Conservation (phyloP, 768 basidiomycete species). For the Gelatoporia subvermispora region DNA sequence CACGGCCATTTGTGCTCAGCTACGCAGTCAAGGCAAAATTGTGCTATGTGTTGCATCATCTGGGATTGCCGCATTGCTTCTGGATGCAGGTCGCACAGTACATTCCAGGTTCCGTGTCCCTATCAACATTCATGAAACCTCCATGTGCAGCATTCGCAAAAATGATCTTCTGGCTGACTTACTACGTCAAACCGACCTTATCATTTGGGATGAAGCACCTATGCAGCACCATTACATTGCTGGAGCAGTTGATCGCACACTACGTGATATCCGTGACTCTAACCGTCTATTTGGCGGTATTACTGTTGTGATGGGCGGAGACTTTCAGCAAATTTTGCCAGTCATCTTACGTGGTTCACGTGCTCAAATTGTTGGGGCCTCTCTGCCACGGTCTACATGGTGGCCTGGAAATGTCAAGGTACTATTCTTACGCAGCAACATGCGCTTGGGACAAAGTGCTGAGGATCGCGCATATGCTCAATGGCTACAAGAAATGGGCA, state of each 20-base stretch:
- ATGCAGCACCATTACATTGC: slow-evolving; percentile 32
- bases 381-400: slow-evolving; percentile 23
- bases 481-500: slow-evolving; percentile 14
- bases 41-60: slow-evolving; percentile 47
- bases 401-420: slow-evolving; percentile 1
- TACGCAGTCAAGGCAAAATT: slow-evolving; percentile 26
- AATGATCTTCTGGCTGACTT: slow-evolving; percentile 27
- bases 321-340: slow-evolving; percentile 44
- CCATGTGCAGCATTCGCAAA: slow-evolving; percentile 29
- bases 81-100: slow-evolving; percentile 39
- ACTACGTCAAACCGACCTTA: slow-evolving; percentile 24
- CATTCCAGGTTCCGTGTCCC: slow-evolving; percentile 48
- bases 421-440: not conserved
- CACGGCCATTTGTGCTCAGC: slow-evolving; percentile 27
- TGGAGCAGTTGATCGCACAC: slow-evolving; percentile 37
- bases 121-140: slow-evolving; percentile 26
- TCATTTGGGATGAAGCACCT: slow-evolving; percentile 42
- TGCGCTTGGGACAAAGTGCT: not conserved
- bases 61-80: slow-evolving; percentile 42
- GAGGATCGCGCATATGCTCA: slow-evolving; percentile 3
- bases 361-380: slow-evolving; percentile 34
- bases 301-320: slow-evolving; percentile 41
- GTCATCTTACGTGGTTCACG: slow-evolving; percentile 34
- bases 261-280: slow-evolving; percentile 27
- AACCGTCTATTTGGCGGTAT: slow-evolving; percentile 38